phyloP scores from a whole-genome alignment of 2,329 filamentous ascomycete genomes.

The Pestalotiopsis sp. region DNA sequence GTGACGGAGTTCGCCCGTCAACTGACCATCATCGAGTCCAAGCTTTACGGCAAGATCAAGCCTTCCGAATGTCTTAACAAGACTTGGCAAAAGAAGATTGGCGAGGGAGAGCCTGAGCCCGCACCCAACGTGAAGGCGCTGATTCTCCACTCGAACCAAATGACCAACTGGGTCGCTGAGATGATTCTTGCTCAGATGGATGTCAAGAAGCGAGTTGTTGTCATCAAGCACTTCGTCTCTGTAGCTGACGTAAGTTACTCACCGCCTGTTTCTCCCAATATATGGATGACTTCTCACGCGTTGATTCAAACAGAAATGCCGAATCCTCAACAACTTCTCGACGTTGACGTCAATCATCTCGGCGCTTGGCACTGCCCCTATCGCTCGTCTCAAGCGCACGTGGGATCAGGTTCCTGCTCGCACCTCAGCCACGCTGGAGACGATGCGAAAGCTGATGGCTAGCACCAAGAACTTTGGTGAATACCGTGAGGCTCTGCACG shows the following conservation, averaged over 20 bases:
- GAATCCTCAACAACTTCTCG: conserved; percentile 91
- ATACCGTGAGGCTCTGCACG: conserved; percentile 90
- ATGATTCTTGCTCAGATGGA: conserved; percentile 97
- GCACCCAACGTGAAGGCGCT: conserved; percentile 94
- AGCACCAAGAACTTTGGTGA: conserved; percentile 98
- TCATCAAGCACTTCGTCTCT: conserved; percentile 97
- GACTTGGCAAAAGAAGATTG: conserved; percentile 97
- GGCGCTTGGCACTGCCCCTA: conserved; percentile 89
- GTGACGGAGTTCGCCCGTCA: conserved; percentile 96
- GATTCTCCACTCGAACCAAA: conserved; percentile 96
- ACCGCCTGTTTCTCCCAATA: not conserved
- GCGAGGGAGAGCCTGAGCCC: conserved; percentile 78
- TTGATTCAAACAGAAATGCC: conserved; percentile 75
- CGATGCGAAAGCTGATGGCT: conserved; percentile 92
- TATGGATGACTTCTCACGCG: conserved; percentile 22
- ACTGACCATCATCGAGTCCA: conserved; percentile 94
- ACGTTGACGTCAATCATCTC: conserved; percentile 98
- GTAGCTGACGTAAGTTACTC: conserved; percentile 81
- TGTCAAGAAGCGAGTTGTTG: conserved; percentile 92
- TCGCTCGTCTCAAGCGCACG: conserved; percentile 88
- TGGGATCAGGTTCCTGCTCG: conserved; percentile 93
- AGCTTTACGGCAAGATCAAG: conserved; percentile 93
- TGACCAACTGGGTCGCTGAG: conserved; percentile 99
- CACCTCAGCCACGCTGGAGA: conserved; percentile 78
- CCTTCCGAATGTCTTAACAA: conserved; percentile 96